phyloP scores from a whole-genome alignment of 2,329 filamentous ascomycete genomes.

The Beauveria scarabaeidicola region DNA sequence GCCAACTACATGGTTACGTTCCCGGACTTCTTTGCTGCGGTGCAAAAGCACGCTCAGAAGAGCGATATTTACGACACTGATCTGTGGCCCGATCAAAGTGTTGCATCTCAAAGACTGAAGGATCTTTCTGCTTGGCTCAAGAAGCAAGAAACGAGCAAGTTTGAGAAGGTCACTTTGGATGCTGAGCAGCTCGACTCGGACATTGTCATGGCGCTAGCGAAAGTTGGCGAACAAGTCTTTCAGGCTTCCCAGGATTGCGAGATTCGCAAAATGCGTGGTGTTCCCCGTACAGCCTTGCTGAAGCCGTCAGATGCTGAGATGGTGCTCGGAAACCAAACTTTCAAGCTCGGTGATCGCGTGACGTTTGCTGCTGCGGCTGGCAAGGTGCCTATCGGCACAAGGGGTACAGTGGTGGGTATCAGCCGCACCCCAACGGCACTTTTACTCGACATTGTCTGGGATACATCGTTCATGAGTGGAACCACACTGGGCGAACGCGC shows the following conservation, averaged over 20 bases:
- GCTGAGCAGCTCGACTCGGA: constrained; percentile 93
- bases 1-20: constrained; percentile 88
- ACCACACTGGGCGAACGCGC: constrained; percentile 86
- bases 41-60: constrained; percentile 75
- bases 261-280: constrained; percentile 64
- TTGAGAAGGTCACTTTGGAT: constrained; percentile 92
- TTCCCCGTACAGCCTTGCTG: constrained; percentile 78
- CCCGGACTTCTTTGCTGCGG: constrained; percentile 87
- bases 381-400: constrained; percentile 85
- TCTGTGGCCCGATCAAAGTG: constrained; percentile 66
- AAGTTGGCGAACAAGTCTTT: constrained; percentile 58
- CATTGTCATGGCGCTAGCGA: constrained; percentile 72
- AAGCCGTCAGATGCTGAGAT: constrained; percentile 97
- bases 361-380: constrained; percentile 90
- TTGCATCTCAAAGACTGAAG: constrained; percentile 74
- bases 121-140: constrained; percentile 94
- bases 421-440: constrained; percentile 77
- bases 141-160: constrained; percentile 78
- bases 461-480: constrained; percentile 93
- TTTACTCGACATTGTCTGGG: constrained; percentile 87
- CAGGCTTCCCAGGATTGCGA: constrained; percentile 44
- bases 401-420: constrained; percentile 90
- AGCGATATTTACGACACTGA: constrained; percentile 79
- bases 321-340: constrained; percentile 75
- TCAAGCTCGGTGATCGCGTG: constrained; percentile 79